phyloP scores from a whole-genome alignment of 2,329 filamentous ascomycete genomes.

The Scedosporium dehoogii region DNA sequence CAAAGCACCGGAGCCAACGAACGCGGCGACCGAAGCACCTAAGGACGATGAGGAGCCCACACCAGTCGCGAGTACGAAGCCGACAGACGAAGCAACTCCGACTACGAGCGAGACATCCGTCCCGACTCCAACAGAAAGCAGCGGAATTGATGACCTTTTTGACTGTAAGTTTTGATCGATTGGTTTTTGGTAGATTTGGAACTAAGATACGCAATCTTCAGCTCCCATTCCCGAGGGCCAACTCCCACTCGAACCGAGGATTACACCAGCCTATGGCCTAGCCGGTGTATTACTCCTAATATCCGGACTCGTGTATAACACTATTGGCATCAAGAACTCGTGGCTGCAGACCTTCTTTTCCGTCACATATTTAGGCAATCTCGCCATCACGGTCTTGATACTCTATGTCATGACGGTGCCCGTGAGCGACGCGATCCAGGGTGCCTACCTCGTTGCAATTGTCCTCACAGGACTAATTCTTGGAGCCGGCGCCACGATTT shows the following conservation, averaged over 20 bases:
- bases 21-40: background rate
- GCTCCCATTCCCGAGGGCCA: slow-evolving; percentile 23
- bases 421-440: slow-evolving; percentile 66
- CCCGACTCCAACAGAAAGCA: background rate
- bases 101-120: background rate
- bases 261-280: slow-evolving; percentile 76
- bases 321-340: slow-evolving; percentile 76
- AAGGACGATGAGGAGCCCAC: slow-evolving; percentile 1
- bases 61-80: background rate
- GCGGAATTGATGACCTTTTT: background rate
- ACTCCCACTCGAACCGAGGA: slow-evolving; percentile 60
- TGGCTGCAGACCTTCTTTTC: slow-evolving; percentile 76
- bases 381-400: slow-evolving; percentile 73
- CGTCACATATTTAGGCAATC: slow-evolving; percentile 58
- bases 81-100: slow-evolving; percentile 6
- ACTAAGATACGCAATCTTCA: slow-evolving; percentile 9
- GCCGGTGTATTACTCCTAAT: slow-evolving; percentile 67
- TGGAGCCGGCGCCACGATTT: slow-evolving; percentile 65
- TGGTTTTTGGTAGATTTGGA: too few relatives aligned
- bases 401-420: slow-evolving; percentile 81
- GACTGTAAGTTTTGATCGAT: slow-evolving; percentile 11
- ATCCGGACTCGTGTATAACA: slow-evolving; percentile 58
- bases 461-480: slow-evolving; percentile 64
- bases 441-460: slow-evolving; percentile 74
- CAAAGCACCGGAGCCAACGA: background rate